Evolutionary conservation across 176 grass and related monocot species (phyloP).

Genomic region (Aegilops umbellulata): DNA sequence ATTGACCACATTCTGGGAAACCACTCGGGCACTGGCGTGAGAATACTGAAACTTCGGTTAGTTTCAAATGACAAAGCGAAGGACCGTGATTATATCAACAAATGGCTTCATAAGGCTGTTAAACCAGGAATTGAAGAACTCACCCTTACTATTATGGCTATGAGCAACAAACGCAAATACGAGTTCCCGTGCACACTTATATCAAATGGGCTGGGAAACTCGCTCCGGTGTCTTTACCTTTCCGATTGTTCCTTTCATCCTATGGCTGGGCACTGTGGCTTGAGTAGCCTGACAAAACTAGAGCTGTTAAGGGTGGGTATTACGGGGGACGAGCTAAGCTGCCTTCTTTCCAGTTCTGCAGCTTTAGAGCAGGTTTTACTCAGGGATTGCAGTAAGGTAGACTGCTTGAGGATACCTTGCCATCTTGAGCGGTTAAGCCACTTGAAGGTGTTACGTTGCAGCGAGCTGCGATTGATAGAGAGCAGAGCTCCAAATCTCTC

Average conservation of each 20-base stretch:
- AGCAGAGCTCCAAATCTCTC: constrained; percentile 16
- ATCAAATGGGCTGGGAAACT: not conserved
- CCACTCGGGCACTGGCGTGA: not conserved
- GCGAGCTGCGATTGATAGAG: not conserved
- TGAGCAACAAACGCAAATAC: not conserved
- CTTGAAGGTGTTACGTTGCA: not conserved
- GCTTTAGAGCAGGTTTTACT: not conserved
- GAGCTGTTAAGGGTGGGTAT: not conserved
- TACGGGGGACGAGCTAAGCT: not conserved
- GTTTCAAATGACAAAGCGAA: not conserved
- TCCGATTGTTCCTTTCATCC: not conserved
- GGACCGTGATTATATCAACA: not conserved
- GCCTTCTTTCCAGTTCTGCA: not conserved
- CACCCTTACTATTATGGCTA: not conserved
- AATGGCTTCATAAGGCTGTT: not conserved
- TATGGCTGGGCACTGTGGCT: not conserved
- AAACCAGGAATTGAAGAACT: not conserved
- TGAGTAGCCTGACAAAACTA: not conserved
- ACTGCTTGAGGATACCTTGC: constrained; percentile 5
- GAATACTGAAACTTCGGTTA: not conserved
- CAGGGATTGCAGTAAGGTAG: not conserved
- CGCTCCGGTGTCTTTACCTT: not conserved
- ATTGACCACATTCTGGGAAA: constrained; percentile 2
- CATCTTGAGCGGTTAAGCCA: not conserved
- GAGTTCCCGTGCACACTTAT: not conserved